phyloP scores from a whole-genome alignment of 2,329 filamentous ascomycete species.

The Canariomyces notabilis region DNA sequence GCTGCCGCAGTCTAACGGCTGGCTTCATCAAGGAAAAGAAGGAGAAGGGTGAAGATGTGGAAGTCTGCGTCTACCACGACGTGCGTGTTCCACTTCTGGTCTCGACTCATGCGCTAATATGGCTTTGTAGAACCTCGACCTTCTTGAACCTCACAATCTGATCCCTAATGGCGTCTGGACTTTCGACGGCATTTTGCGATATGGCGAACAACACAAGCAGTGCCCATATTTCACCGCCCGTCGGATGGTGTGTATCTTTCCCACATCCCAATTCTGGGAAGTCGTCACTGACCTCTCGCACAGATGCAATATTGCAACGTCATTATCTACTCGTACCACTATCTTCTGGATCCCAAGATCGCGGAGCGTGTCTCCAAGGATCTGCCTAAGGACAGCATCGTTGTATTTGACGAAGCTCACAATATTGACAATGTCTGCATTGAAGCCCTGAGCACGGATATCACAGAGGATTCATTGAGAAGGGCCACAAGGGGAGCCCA shows the following conservation, averaged over 20 bases:
- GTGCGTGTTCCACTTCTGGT: constrained; percentile 38
- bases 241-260: constrained; percentile 66
- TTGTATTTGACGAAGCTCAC: constrained; percentile 97
- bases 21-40: constrained; percentile 98
- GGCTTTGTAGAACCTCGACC: constrained; percentile 69
- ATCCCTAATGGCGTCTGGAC: constrained; percentile 96
- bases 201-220: constrained; percentile 93
- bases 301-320: constrained; percentile 99
- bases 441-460: constrained; percentile 91
- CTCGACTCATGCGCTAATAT: constrained; percentile 1
- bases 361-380: constrained; percentile 93
- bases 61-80: constrained; percentile 93
- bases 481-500: constrained; percentile 86
- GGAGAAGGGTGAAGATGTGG: constrained; percentile 87
- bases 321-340: constrained; percentile 99
- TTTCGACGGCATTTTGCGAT: constrained; percentile 78
- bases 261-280: background rate
- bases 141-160: constrained; percentile 89
- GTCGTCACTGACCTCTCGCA: background rate
- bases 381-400: constrained; percentile 95
- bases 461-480: constrained; percentile 89
- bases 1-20: constrained; percentile 90
- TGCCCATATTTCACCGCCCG: constrained; percentile 96
- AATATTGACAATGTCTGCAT: constrained; percentile 99
- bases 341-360: constrained; percentile 95